Evolutionary conservation across 1,139 yeast species (phyloP), one percentile per base, ranked within the genome.

Genomic region (Pichia cactophila): DNA sequence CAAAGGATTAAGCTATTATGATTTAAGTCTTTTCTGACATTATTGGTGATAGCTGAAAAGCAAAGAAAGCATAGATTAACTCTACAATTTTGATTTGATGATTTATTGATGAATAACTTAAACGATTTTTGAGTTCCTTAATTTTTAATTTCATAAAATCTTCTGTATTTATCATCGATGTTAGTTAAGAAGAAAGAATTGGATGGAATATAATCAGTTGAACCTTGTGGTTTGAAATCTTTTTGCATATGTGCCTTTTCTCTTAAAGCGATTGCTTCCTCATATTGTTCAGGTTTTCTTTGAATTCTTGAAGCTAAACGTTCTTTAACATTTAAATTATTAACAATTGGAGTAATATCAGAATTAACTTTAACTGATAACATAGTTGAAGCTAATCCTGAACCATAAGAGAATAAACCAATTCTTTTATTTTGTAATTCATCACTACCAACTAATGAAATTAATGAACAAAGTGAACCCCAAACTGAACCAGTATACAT

Each of bases 401-500:
- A 92, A 58, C 99, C 99, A 70, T 94, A 94, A 28, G 98, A 92
- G 75, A 90, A 94, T 60, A 90, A 68, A 62, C 96, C 95, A 63
- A 94, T 75, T 69, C 97, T 83, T 76, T 90, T 88, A 62, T 78
- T 79, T 67, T 82, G 87, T 60, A 90, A 77, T 49, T 77, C 72
- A 46, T 83, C 94, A 49, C 79, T 75, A 43, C 89, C 92, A 56
- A 83, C 86, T 64, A 74, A 84, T 66, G 78, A 81, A 61, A 94
- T 74, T 56, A 88, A 73, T 16, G 98, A 90, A 36, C 92, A 78
- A 55, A 94, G 77, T 10, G 96, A 80, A 43, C 95, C 83, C 80
- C 88, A 94, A 48, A 89, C 81, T 42, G 96, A 87, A 56, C 94
- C 98, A 45, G 97, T 88, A 78, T 94, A 94, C 90, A 90, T 86